phyloP scores from a whole-genome alignment of 1,139 yeast genomes.

The Candida sanyaensis region DNA sequence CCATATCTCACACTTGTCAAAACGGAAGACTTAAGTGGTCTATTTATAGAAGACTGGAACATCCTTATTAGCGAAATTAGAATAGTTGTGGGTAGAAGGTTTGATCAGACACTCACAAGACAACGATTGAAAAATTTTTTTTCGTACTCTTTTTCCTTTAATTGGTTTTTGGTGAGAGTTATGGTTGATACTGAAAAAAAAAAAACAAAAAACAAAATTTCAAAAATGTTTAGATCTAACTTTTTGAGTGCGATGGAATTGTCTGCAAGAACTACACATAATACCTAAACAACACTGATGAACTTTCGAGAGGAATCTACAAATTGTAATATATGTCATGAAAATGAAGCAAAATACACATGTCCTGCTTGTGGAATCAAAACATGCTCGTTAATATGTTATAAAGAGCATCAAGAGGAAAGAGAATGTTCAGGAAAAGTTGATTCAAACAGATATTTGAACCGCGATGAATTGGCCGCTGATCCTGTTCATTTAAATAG shows the following conservation, averaged over 20 bases:
- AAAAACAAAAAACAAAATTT: background rate
- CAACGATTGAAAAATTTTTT: conserved; percentile 1
- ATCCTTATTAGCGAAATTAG: background rate
- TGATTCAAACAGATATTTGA: conserved; percentile 61
- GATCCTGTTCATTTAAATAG: conserved; percentile 57
- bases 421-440: conserved; percentile 67
- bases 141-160: background rate
- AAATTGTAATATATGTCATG: conserved; percentile 54
- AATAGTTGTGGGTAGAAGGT: background rate
- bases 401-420: conserved; percentile 64
- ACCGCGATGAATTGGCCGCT: conserved; percentile 39
- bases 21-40: background rate
- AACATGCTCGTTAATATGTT: conserved; percentile 76
- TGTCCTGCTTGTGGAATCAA: conserved; percentile 77
- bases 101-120: background rate
- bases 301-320: conserved; percentile 1
- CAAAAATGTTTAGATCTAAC: background rate
- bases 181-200: background rate
- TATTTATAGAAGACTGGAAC: background rate
- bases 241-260: background rate
- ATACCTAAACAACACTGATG: conserved; percentile 1
- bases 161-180: background rate
- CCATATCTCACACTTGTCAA: background rate
- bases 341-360: conserved; percentile 57
- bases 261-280: background rate